Conservation (phyloP, 176 grass and related monocot species). For the Miscanthus lutarioriparius region DNA sequence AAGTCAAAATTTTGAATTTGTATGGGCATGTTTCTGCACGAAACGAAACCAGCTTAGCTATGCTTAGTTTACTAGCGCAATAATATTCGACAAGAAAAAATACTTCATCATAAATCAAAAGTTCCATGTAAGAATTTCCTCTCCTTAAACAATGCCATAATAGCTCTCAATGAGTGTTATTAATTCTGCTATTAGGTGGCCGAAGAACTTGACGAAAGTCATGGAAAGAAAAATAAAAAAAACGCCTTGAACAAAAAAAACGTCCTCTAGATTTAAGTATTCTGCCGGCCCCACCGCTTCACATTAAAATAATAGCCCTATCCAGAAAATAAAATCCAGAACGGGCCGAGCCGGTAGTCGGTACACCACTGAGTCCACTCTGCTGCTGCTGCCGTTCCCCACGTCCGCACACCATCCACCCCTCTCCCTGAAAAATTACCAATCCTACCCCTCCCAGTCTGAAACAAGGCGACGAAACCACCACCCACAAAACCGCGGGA, state of each 20-base stretch:
- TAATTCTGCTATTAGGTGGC: background rate
- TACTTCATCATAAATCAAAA: too few relatives aligned
- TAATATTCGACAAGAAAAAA: too few relatives aligned
- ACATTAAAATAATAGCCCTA: slow-evolving; percentile 30
- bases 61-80: too few relatives aligned
- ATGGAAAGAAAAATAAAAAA: background rate
- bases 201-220: background rate
- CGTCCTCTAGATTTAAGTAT: background rate
- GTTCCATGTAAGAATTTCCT: background rate
- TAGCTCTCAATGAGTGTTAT: background rate
- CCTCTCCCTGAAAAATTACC: background rate
- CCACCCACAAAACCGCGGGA: too few relatives aligned
- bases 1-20: too few relatives aligned
- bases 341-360: slow-evolving; percentile 18
- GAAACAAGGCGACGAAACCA: rapidly evolving
- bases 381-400: slow-evolving; percentile 31
- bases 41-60: too few relatives aligned
- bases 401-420: slow-evolving; percentile 30
- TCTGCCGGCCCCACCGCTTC: background rate
- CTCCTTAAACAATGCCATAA: background rate
- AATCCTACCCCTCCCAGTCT: rapidly evolving
- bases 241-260: background rate
- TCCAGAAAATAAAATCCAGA: slow-evolving; percentile 27
- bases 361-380: slow-evolving; percentile 37
- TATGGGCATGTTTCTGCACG: too few relatives aligned